Evolutionary conservation across 768 basidiomycete species (phyloP).

Genomic region (Tephrocybe sp.): DNA sequence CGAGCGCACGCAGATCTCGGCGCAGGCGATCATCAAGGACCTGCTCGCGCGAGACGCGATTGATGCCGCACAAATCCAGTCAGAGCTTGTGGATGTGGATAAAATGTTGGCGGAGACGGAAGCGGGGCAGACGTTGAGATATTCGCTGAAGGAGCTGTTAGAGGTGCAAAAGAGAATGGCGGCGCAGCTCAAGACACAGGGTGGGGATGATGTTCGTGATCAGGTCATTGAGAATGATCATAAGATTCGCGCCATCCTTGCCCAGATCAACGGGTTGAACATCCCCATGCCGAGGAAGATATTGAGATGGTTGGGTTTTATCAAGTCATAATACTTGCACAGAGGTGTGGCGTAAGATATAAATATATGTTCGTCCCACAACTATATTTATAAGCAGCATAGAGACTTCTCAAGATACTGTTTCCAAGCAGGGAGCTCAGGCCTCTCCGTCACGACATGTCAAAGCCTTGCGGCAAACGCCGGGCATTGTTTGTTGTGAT

Average conservation of each 20-base stretch:
- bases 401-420: too few species aligned
- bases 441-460: too few species aligned
- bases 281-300: constrained; percentile 19
- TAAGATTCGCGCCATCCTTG: constrained; percentile 22
- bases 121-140: constrained; percentile 28
- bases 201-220: constrained; percentile 9
- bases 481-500: too few species aligned
- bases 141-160: constrained; percentile 25
- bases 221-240: constrained; percentile 19
- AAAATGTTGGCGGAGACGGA: constrained; percentile 28
- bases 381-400: too few species aligned
- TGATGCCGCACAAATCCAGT: constrained; percentile 26
- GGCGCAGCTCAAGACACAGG: constrained; percentile 16
- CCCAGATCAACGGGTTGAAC: constrained; percentile 21
- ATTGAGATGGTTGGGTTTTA: not conserved
- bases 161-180: constrained; percentile 23
- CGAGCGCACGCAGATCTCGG: constrained; percentile 1
- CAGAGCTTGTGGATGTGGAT: constrained; percentile 29
- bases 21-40: constrained; percentile 4
- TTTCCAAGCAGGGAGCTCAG: too few species aligned
- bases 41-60: constrained; percentile 10
- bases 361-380: too few species aligned
- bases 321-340: constrained; percentile 8
- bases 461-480: too few species aligned
- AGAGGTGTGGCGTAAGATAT: too few species aligned